Conservation (phyloP, 2,329 filamentous ascomycete genomes). For the Ophiostoma himal-ulmi region DNA sequence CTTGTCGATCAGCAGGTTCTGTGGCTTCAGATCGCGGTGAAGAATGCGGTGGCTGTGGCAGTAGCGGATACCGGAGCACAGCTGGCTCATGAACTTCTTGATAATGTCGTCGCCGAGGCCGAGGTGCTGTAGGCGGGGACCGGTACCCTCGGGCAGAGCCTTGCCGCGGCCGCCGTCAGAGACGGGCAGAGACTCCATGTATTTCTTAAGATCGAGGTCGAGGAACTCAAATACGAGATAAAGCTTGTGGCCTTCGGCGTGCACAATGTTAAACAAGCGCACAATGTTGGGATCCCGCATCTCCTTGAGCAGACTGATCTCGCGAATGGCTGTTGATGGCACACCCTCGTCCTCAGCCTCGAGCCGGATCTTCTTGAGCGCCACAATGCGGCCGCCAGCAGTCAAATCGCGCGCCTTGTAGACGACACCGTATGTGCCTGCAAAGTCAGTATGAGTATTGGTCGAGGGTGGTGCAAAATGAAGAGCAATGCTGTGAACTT, state of each 20-base stretch:
- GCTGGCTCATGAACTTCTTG: slow-evolving; percentile 85
- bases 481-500: slow-evolving; percentile 29
- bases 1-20: slow-evolving; percentile 76
- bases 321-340: slow-evolving; percentile 81
- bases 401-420: slow-evolving; percentile 83
- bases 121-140: slow-evolving; percentile 55
- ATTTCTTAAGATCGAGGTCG: slow-evolving; percentile 84
- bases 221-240: slow-evolving; percentile 87
- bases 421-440: slow-evolving; percentile 85
- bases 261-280: slow-evolving; percentile 77
- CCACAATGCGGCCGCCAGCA: slow-evolving; percentile 73
- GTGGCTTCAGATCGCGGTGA: slow-evolving; percentile 79
- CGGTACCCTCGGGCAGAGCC: slow-evolving; percentile 68
- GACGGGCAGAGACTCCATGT: slow-evolving; percentile 83
- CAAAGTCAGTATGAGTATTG: background rate
- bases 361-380: slow-evolving; percentile 86
- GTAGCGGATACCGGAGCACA: slow-evolving; percentile 74
- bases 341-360: slow-evolving; percentile 90
- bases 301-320: slow-evolving; percentile 86
- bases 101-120: slow-evolving; percentile 74
- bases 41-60: slow-evolving; percentile 80
- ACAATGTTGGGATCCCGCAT: slow-evolving; percentile 88
- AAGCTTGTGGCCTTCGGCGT: slow-evolving; percentile 85
- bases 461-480: background rate
- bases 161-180: slow-evolving; percentile 76